These are phyloP conservation scores for Hirschfeldia incana DNA, from an alignment of 345 rosid genomes.

Conservation along the genomic window DNA sequence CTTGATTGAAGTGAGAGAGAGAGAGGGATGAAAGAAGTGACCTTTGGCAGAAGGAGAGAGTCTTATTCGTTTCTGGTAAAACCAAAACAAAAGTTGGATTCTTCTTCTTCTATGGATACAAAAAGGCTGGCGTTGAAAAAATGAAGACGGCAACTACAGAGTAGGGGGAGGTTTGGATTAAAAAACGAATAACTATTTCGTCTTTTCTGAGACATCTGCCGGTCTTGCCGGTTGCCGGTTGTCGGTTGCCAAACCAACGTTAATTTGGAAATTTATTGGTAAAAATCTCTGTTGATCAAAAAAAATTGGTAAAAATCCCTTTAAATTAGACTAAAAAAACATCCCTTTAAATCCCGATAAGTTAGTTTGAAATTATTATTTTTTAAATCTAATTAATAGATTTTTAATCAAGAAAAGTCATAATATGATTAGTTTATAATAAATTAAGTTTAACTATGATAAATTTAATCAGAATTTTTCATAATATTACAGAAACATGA, in stretches of 20 bases:
- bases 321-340: no score
- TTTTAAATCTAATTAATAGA: no score
- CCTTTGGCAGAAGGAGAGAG: slow-evolving; percentile 31
- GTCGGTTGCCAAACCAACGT: slow-evolving; percentile 15
- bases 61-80: background rate
- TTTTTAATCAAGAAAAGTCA: no score
- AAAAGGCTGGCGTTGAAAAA: slow-evolving; percentile 9
- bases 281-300: no score
- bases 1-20: background rate
- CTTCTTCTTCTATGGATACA: slow-evolving; percentile 11
- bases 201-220: slow-evolving; percentile 7
- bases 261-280: background rate
- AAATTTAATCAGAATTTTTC: no score
- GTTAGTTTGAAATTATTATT: no score
- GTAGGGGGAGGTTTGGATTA: background rate
- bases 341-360: no score
- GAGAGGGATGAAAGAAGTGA: slow-evolving; percentile 1
- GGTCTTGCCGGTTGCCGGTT: slow-evolving; percentile 23
- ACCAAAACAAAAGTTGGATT: background rate
- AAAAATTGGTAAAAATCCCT: no score
- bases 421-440: no score
- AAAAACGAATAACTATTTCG: background rate
- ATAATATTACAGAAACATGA: no score
- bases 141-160: slow-evolving; percentile 10
- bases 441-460: no score